A percentile compares a stretch with the other conserved stretches of the same genome.
Conservation (phyloP, 805 yeast species). For the Metschnikowia santaceciliae region DNA sequence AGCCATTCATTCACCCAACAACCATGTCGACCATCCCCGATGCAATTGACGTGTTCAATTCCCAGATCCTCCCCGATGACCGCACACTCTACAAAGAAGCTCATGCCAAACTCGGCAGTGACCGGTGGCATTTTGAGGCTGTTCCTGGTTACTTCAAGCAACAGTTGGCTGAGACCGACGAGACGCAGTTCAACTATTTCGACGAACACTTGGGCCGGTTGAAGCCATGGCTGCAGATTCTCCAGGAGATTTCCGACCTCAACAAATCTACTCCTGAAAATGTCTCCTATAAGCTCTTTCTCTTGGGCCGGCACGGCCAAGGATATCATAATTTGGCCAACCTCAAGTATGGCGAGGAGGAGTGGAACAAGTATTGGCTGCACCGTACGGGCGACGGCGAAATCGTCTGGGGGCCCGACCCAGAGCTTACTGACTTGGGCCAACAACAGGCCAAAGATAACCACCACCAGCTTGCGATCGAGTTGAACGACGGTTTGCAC, state of each 20-base stretch:
- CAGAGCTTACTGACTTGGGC: conserved; percentile 47
- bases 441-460: conserved; percentile 43
- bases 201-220: conserved; percentile 42
- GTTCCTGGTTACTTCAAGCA: conserved; percentile 46
- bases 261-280: conserved; percentile 26
- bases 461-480: conserved; percentile 36
- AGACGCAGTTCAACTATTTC: conserved; percentile 38
- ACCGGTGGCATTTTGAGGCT: conserved; percentile 39
- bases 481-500: conserved; percentile 24
- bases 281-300: conserved; percentile 42
- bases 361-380: conserved; percentile 47
- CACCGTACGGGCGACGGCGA: conserved; percentile 43
- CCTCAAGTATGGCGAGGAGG: conserved; percentile 40
- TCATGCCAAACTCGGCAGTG: conserved; percentile 5
- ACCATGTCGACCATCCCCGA: conserved; percentile 20
- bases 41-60: conserved; percentile 28
- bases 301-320: conserved; percentile 52
- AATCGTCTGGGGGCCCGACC: conserved; percentile 50
- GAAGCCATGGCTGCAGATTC: conserved; percentile 21
- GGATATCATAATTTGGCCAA: conserved; percentile 51
- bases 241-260: conserved; percentile 28
- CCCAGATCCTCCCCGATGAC: conserved; percentile 24
- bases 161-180: conserved; percentile 39
- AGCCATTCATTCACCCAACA: no score
- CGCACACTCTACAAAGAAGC: conserved; percentile 14